Evolutionary conservation across 179 eudicot genomes (phyloP).

Genomic region (Camellia oleifera): DNA sequence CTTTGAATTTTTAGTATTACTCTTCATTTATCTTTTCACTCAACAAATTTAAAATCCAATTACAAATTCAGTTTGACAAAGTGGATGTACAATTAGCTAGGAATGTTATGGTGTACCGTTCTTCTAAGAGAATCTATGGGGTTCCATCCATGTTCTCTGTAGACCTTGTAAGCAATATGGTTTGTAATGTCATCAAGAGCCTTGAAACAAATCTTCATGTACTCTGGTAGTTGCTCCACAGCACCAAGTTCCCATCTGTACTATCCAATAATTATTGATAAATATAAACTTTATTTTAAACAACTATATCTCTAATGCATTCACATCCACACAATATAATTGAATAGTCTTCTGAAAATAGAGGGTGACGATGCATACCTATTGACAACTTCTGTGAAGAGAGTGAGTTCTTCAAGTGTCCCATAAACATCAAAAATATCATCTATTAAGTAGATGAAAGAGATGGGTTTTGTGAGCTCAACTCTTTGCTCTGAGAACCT

Average conservation of each 20-base stretch:
- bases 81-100: background rate
- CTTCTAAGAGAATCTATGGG: conserved; percentile 16
- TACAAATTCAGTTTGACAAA: background rate
- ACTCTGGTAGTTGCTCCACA: conserved; percentile 36
- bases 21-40: background rate
- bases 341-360: background rate
- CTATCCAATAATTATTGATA: background rate
- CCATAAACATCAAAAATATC: conserved; percentile 64
- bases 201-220: conserved; percentile 48
- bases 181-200: conserved; percentile 35
- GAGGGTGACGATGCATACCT: conserved; percentile 19
- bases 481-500: conserved; percentile 38
- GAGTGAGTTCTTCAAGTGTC: conserved; percentile 38
- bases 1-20: too few species aligned
- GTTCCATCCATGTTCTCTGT: conserved; percentile 27
- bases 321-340: too few species aligned
- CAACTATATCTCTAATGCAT: too few species aligned
- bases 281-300: too few species aligned
- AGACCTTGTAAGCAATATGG: conserved; percentile 28
- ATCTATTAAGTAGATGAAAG: conserved; percentile 54
- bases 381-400: conserved; percentile 52
- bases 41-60: too few species aligned
- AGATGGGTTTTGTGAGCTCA: conserved; percentile 45
- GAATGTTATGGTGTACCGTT: conserved; percentile 21
- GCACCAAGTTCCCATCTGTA: conserved; percentile 44